phyloP scores from a whole-genome alignment of 1,139 yeast genomes.

The Candida frijolesensis region DNA sequence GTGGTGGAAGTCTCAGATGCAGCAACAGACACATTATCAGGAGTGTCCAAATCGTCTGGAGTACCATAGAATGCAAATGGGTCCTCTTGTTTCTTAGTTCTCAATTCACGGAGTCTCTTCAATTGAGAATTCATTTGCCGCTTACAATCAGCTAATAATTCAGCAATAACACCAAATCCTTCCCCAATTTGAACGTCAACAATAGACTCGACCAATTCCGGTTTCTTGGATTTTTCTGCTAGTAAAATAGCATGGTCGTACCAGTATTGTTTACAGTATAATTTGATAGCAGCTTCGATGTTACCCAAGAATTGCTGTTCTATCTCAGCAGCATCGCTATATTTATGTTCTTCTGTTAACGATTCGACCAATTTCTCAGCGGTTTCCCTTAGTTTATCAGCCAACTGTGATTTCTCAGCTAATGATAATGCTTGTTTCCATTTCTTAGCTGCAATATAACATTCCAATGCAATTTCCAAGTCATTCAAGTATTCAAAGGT shows the following conservation, averaged over 20 bases:
- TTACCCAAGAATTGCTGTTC: constrained; percentile 64
- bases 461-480: constrained; percentile 62
- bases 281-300: constrained; percentile 60
- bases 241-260: constrained; percentile 78
- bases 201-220: constrained; percentile 54
- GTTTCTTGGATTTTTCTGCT: constrained; percentile 45
- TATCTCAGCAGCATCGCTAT: constrained; percentile 82
- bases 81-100: constrained; percentile 79
- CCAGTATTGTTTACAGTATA: constrained; percentile 74
- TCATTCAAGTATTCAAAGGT: constrained; percentile 71
- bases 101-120: constrained; percentile 77
- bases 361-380: constrained; percentile 62
- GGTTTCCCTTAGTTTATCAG: constrained; percentile 37
- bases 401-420: constrained; percentile 40
- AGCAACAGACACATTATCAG: constrained; percentile 93
- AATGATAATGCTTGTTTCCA: constrained; percentile 87
- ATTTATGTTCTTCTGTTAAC: constrained; percentile 70
- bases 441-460: constrained; percentile 66
- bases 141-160: constrained; percentile 87
- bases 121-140: constrained; percentile 84
- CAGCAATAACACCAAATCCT: constrained; percentile 86
- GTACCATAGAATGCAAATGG: constrained; percentile 81
- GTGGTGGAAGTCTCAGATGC: constrained; percentile 93
- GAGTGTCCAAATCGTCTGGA: constrained; percentile 68
- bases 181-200: constrained; percentile 80